Conservation (phyloP, 768 basidiomycete genomes). For the Crucibulum laeve region DNA sequence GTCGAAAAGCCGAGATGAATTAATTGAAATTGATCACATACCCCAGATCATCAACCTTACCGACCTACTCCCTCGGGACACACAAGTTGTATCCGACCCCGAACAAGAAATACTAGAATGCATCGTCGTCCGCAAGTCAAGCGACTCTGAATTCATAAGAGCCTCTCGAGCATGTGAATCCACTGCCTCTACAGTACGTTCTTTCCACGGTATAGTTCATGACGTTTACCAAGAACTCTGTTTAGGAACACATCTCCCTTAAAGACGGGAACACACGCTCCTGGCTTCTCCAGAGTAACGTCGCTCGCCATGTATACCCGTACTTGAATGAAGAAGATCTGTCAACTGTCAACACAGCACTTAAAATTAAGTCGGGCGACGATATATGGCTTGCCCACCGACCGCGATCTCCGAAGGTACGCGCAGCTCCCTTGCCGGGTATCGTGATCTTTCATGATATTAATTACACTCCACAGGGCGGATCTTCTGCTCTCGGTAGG, state of each 20-base stretch:
- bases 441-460: conserved; percentile 6
- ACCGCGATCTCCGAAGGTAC: conserved; percentile 47
- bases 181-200: conserved; percentile 10
- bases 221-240: conserved; percentile 10
- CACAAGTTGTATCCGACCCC: conserved; percentile 18
- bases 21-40: too few species aligned
- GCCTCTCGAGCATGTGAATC: conserved; percentile 31
- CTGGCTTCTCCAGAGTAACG: conserved; percentile 41
- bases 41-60: conserved; percentile 46
- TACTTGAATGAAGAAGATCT: conserved; percentile 15
- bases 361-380: conserved; percentile 46
- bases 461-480: conserved; percentile 52
- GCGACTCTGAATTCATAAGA: conserved; percentile 34
- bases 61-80: conserved; percentile 28
- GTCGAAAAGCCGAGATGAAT: too few species aligned
- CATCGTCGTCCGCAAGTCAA: conserved; percentile 37
- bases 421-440: conserved; percentile 9
- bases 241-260: conserved; percentile 46
- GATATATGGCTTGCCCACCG: conserved; percentile 57
- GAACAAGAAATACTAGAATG: conserved; percentile 37
- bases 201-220: conserved; percentile 1
- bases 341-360: conserved; percentile 16
- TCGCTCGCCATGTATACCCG: conserved; percentile 17
- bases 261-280: conserved; percentile 37
- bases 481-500: conserved; percentile 78